These are phyloP conservation scores for Nematodospora anomalae DNA, from an alignment of 1,139 yeast species.

Conservation along the genomic window DNA sequence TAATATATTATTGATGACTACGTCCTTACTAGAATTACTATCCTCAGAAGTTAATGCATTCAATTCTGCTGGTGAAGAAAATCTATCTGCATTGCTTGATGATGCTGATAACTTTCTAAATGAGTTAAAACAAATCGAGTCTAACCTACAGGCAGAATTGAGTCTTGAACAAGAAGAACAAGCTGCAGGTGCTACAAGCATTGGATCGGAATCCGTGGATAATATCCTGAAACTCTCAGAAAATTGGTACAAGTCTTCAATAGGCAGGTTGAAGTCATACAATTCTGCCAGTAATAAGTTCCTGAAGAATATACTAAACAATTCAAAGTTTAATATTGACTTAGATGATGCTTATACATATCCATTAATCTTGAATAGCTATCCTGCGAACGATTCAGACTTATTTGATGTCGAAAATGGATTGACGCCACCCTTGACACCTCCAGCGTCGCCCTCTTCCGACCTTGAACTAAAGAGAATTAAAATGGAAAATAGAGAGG, in stretches of 20 bases:
- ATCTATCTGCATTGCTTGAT: slow-evolving; percentile 21
- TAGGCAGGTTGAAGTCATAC: slow-evolving; percentile 34
- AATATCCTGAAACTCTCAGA: slow-evolving; percentile 15
- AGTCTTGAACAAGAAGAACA: slow-evolving; percentile 9
- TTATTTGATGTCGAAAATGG: background rate
- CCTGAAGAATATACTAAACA: slow-evolving; percentile 35
- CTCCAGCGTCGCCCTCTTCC: background rate
- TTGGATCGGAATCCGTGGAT: background rate
- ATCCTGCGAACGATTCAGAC: slow-evolving; percentile 23
- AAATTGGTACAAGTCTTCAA: slow-evolving; percentile 41
- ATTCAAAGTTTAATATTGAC: slow-evolving; percentile 31
- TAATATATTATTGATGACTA: slow-evolving; percentile 15
- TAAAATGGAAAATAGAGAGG: slow-evolving; percentile 32
- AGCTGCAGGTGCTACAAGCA: background rate
- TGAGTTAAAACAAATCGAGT: slow-evolving; percentile 30
- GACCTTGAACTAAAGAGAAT: slow-evolving; percentile 17
- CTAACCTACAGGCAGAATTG: slow-evolving; percentile 21
- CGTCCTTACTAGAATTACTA: slow-evolving; percentile 31
- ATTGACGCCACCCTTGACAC: background rate
- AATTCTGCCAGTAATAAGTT: slow-evolving; percentile 40
- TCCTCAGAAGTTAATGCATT: slow-evolving; percentile 28
- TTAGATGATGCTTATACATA: slow-evolving; percentile 48
- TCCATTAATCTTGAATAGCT: slow-evolving; percentile 36
- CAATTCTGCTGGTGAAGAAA: slow-evolving; percentile 24
- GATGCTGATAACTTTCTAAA: slow-evolving; percentile 28